phyloP scores from a whole-genome alignment of 2,329 filamentous ascomycete species.

The Diaporthe capsici region DNA sequence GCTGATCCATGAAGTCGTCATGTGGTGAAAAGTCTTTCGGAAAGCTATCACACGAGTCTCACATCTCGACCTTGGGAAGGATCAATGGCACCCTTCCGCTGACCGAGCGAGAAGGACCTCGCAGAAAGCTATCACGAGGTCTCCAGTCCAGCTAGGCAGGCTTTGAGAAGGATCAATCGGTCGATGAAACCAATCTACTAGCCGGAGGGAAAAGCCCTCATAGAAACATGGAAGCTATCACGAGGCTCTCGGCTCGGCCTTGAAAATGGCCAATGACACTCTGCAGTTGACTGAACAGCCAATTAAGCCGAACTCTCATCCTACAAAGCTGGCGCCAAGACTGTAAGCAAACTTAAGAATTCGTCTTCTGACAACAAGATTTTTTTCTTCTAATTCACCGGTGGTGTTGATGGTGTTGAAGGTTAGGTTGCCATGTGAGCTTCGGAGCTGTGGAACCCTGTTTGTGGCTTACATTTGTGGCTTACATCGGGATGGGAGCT shows the following conservation, averaged over 20 bases:
- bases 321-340: conserved; percentile 7
- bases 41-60: conserved; percentile 4
- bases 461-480: conserved; percentile 2
- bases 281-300: background rate
- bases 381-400: conserved; percentile 3
- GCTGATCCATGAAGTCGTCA: conserved; percentile 5
- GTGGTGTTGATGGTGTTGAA: conserved; percentile 2
- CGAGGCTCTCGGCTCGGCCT: conserved; percentile 2
- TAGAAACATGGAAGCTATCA: conserved; percentile 7
- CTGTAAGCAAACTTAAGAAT: conserved; percentile 9
- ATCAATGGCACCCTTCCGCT: conserved; percentile 7
- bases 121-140: conserved; percentile 11
- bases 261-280: conserved; percentile 14
- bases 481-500: conserved; percentile 5
- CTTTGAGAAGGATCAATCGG: conserved; percentile 10
- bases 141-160: background rate
- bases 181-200: background rate
- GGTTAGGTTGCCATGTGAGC: conserved; percentile 6
- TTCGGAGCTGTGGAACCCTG: background rate
- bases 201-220: background rate
- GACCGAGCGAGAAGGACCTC: background rate
- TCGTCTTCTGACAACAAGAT: conserved; percentile 4
- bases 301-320: conserved; percentile 1
- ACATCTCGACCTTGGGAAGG: background rate
- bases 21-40: conserved; percentile 3